These are phyloP conservation scores for Podospora bellae-mahoneyi DNA, from an alignment of 495 filamentous ascomycete genomes.

Conservation along the genomic window DNA sequence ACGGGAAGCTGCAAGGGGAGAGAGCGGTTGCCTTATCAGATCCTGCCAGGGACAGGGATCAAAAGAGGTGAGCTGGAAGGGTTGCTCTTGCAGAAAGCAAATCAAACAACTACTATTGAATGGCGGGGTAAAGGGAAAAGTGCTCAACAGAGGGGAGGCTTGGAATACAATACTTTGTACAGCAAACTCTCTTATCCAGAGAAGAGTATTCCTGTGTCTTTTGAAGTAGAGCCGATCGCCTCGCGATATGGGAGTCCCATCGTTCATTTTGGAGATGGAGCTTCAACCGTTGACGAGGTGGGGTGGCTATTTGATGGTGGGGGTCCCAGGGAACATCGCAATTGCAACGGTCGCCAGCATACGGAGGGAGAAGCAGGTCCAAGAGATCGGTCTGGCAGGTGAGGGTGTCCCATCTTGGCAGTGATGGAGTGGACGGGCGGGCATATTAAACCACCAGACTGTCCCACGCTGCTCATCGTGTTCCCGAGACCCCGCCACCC, in stretches of 20 bases:
- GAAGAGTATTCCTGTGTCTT: not conserved
- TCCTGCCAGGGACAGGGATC: not conserved
- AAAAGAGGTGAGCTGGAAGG: not conserved
- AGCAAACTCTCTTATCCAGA: not conserved
- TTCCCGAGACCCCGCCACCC: not conserved
- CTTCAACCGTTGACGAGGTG: not conserved
- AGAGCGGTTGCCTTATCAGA: not conserved
- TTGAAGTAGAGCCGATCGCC: not conserved
- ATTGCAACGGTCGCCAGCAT: not conserved
- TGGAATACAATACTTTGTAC: too few species aligned
- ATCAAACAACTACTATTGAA: not conserved
- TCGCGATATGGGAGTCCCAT: not conserved
- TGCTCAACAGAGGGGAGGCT: not conserved
- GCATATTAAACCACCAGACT: not conserved
- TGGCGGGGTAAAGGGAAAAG: not conserved
- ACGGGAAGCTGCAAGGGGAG: not conserved
- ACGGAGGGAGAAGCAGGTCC: not conserved
- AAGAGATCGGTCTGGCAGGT: not conserved
- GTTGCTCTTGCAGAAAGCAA: not conserved
- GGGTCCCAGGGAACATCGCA: not conserved
- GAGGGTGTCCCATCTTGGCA: not conserved
- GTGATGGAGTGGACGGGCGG: not conserved
- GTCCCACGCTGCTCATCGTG: not conserved
- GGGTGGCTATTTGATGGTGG: not conserved
- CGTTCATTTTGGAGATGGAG: not conserved